phyloP scores from a whole-genome alignment of 768 basidiomycete genomes.

The Tricholoma furcatifolium region DNA sequence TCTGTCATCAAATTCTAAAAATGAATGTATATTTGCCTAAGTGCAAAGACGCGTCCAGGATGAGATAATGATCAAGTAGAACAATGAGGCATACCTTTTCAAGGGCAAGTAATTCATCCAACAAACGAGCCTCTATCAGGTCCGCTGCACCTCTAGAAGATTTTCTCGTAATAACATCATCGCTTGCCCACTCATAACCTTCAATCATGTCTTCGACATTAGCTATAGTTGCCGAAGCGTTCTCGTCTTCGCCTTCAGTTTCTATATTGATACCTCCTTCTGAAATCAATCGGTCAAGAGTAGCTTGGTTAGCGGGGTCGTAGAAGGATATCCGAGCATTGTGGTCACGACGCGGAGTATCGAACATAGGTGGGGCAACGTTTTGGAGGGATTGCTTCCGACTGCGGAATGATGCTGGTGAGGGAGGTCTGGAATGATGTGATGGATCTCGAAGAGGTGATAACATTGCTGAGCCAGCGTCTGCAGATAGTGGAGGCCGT shows the following conservation, averaged over 20 bases:
- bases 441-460: conserved; percentile 21
- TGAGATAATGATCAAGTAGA: not conserved
- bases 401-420: conserved; percentile 26
- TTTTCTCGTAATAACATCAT: conserved; percentile 67
- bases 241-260: conserved; percentile 66
- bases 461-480: not conserved
- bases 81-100: conserved; percentile 67
- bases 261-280: conserved; percentile 43
- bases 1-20: conserved; percentile 93
- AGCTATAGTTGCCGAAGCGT: conserved; percentile 76
- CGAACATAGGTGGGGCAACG: conserved; percentile 26
- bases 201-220: conserved; percentile 99
- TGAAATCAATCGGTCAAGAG: conserved; percentile 67
- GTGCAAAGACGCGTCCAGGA: not conserved
- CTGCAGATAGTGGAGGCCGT: not conserved
- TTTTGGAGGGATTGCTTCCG: conserved; percentile 27
- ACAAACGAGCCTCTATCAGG: conserved; percentile 84
- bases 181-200: conserved; percentile 95
- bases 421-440: conserved; percentile 19
- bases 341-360: conserved; percentile 52
- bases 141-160: conserved; percentile 77
- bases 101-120: conserved; percentile 88
- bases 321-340: conserved; percentile 81
- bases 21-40: conserved; percentile 96
- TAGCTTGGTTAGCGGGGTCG: conserved; percentile 74